Percentiles rank a stretch among this genome's conserved stretches.
phyloP scores from a whole-genome alignment of 129 eudicot genomes.

The Glebionis coronaria region DNA sequence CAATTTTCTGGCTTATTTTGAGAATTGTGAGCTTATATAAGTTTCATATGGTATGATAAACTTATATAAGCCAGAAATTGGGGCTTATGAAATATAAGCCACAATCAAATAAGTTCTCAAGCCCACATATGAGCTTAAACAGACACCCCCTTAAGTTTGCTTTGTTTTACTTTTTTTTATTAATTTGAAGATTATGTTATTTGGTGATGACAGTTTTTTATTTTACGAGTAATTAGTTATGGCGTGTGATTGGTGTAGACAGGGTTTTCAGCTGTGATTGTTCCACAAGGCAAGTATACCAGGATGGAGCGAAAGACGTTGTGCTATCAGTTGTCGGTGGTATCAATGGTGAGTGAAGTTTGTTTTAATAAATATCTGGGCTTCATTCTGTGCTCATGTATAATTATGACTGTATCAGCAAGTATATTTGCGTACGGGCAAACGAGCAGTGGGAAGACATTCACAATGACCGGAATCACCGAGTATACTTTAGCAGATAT shows the following conservation, averaged over 20 bases:
- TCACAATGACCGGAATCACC: constrained; percentile 91
- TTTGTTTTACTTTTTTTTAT: background rate
- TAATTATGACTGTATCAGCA: constrained; percentile 44
- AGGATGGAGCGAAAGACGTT: constrained; percentile 86
- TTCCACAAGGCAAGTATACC: constrained; percentile 90
- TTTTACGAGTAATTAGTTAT: background rate
- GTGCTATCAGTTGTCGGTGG: constrained; percentile 89
- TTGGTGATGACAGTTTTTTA: background rate
- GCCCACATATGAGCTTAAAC: too few relatives aligned
- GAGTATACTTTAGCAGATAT: constrained; percentile 88
- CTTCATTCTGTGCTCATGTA: constrained; percentile 16
- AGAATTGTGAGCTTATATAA: too few relatives aligned
- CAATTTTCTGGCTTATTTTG: too few relatives aligned
- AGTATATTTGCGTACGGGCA: constrained; percentile 96
- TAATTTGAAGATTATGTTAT: constrained; percentile 5
- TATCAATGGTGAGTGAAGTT: constrained; percentile 67
- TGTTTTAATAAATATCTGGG: background rate
- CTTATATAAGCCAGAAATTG: too few relatives aligned
- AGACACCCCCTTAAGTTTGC: too few relatives aligned
- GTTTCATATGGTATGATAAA: too few relatives aligned
- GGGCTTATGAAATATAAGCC: too few relatives aligned
- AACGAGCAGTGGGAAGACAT: constrained; percentile 99
- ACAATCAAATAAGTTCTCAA: too few relatives aligned
- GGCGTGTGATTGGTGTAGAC: constrained; percentile 45
- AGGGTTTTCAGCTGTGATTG: constrained; percentile 72